Conservation (phyloP, 805 yeast genomes). For the Candida ortonii region DNA sequence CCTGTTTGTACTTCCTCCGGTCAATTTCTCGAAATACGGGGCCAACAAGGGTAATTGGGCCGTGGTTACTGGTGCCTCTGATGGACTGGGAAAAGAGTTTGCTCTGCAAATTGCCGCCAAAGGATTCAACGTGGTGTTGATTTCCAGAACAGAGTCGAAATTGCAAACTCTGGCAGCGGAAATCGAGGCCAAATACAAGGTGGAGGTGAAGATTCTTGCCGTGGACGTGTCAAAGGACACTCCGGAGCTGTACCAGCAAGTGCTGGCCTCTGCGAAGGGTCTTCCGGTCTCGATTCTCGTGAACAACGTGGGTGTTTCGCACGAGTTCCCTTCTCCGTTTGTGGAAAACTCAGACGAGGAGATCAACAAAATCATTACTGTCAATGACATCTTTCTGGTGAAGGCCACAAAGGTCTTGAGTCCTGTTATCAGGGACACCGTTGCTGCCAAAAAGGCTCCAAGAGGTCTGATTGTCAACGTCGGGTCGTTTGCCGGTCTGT, state of each 20-base stretch:
- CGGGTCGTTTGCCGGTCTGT: constrained; percentile 96
- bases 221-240: constrained; percentile 74
- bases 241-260: constrained; percentile 50
- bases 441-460: constrained; percentile 38
- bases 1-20: constrained; percentile 61
- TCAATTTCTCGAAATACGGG: constrained; percentile 67
- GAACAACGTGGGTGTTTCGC: constrained; percentile 94
- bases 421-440: constrained; percentile 63
- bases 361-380: constrained; percentile 73
- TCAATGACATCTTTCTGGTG: constrained; percentile 83
- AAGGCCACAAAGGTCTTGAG: constrained; percentile 76
- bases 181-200: constrained; percentile 56
- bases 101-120: constrained; percentile 79
- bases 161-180: constrained; percentile 64
- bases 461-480: constrained; percentile 83
- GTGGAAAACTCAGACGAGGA: constrained; percentile 74
- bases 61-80: constrained; percentile 96
- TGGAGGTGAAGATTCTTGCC: constrained; percentile 64
- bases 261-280: constrained; percentile 45
- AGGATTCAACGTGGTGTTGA: constrained; percentile 79
- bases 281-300: constrained; percentile 71
- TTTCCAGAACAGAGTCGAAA: constrained; percentile 81
- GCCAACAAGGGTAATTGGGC: constrained; percentile 79
- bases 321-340: constrained; percentile 93
- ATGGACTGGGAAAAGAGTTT: constrained; percentile 94